Base-by-base conservation (phyloP, 352 stramenopile species). In the Pythium brachiatum region DNA sequence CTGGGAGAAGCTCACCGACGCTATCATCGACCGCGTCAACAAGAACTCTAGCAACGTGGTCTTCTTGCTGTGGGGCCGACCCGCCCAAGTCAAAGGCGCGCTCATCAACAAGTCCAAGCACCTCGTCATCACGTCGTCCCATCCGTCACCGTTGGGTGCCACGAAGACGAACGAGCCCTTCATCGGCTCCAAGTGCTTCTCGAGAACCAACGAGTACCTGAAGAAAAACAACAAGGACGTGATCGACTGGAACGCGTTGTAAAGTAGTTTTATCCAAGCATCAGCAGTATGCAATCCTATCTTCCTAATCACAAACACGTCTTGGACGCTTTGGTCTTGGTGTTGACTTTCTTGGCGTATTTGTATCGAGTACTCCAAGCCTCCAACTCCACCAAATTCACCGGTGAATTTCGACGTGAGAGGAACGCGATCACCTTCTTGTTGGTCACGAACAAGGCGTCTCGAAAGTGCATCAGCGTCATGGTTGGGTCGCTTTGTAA, bases 21-120 rank as follows among this genome's bases (percentile, higher is more conserved):
- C 88, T 32, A 78, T 99, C 58, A 94, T 99, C 46, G 75, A 87
- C 51, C 73, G 76, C 52, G 70, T 98, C 46, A 96, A 83, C 58
- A 74, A 78, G 56, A 62, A 94, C 57, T 66, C 85, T 29, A 72
- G 69, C 18, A 79, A 96, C 70, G 79, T 99, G 18, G 97, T 99
- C 0, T 99, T 99, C 73, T 66, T 99, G 64, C 79, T 99, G 8
- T 99, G 98, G 98, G 98, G 98, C 21, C 98, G 98, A 62, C 96
- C 96, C 8, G 60, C 60, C 34, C 59, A 81, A 60, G 68, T 83
- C 41, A 97, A 94, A 59, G 74, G 76, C 21, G 76, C 69, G 15
- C 63, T 86, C 43, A 95, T 98, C 52, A 79, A 98, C 66, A 57
- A 68, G 31, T 75, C 54, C 11, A 92, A 88, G 57, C 90, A 98